Evolutionary conservation across 225 moss, liverwort and hornwort species (phyloP).

Genomic region (Climacium dendroides): DNA sequence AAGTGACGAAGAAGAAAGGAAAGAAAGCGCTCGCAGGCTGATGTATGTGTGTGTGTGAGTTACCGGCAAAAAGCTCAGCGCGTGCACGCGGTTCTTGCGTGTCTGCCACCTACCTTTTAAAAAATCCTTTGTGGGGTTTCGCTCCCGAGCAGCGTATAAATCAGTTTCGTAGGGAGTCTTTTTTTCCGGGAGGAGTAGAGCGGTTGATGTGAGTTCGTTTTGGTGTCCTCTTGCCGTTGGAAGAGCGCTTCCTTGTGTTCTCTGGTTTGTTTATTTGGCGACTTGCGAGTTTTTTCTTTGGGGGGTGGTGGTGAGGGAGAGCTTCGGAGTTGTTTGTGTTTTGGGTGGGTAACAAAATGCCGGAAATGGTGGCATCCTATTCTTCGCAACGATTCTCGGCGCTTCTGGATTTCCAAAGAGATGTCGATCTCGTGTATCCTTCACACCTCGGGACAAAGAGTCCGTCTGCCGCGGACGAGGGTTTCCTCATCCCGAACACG

Average conservation of each 20-base stretch:
- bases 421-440: conserved; percentile 15
- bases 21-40: background rate
- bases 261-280: background rate
- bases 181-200: background rate
- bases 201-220: too few relatives aligned
- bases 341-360: background rate
- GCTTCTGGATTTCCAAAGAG: conserved; percentile 29
- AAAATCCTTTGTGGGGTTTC: background rate
- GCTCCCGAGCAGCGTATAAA: background rate
- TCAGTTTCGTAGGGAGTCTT: background rate
- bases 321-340: background rate
- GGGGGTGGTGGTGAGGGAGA: background rate
- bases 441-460: conserved; percentile 23
- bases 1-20: background rate
- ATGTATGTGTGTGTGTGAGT: background rate
- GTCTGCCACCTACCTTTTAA: background rate
- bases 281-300: too few relatives aligned
- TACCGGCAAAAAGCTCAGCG: background rate
- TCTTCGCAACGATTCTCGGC: conserved; percentile 34
- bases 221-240: background rate
- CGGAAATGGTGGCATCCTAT: conserved; percentile 25
- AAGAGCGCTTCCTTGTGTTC: background rate
- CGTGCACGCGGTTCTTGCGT: background rate
- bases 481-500: background rate
- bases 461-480: background rate